These are phyloP conservation scores for Chaetomium strumarium DNA, from an alignment of 2,329 filamentous ascomycete species.

Conservation along the genomic window DNA sequence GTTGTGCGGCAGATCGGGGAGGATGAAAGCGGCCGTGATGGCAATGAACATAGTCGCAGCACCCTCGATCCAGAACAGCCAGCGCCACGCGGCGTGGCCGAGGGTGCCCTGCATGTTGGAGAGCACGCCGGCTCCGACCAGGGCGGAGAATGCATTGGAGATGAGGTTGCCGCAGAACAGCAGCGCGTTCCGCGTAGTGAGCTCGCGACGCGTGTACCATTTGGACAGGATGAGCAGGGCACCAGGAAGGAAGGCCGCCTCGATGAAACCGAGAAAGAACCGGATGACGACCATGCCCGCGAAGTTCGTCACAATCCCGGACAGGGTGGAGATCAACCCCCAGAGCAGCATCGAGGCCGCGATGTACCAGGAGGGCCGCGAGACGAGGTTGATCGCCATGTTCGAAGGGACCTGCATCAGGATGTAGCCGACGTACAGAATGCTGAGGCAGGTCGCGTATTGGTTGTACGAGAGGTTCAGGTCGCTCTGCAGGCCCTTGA, in stretches of 20 bases:
- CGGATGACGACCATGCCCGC: conserved; percentile 49
- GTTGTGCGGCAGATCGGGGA: conserved; percentile 52
- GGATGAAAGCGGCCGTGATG: conserved; percentile 41
- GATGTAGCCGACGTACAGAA: conserved; percentile 62
- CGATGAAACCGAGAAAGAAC: conserved; percentile 56
- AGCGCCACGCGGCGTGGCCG: conserved; percentile 53
- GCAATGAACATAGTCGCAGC: conserved; percentile 45
- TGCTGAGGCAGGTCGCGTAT: conserved; percentile 58
- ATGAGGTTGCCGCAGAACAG: conserved; percentile 56
- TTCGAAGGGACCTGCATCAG: conserved; percentile 58
- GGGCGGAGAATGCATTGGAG: conserved; percentile 53
- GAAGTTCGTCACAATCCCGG: conserved; percentile 47
- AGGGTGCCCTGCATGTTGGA: conserved; percentile 51
- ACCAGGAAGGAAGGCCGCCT: conserved; percentile 60
- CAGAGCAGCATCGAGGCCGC: conserved; percentile 47
- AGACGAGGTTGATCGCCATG: conserved; percentile 51
- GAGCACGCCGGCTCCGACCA: conserved; percentile 54
- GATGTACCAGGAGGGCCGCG: conserved; percentile 48
- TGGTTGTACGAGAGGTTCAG: conserved; percentile 49
- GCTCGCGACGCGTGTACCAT: conserved; percentile 59
- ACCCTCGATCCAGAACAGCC: conserved; percentile 58
- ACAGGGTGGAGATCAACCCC: conserved; percentile 55
- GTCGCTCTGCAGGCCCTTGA: conserved; percentile 59
- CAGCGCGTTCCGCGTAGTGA: conserved; percentile 50
- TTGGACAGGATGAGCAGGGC: conserved; percentile 58